Evolutionary conservation across 2,329 filamentous ascomycete genomes (phyloP).

Genomic region (Fusarium stilboides): DNA sequence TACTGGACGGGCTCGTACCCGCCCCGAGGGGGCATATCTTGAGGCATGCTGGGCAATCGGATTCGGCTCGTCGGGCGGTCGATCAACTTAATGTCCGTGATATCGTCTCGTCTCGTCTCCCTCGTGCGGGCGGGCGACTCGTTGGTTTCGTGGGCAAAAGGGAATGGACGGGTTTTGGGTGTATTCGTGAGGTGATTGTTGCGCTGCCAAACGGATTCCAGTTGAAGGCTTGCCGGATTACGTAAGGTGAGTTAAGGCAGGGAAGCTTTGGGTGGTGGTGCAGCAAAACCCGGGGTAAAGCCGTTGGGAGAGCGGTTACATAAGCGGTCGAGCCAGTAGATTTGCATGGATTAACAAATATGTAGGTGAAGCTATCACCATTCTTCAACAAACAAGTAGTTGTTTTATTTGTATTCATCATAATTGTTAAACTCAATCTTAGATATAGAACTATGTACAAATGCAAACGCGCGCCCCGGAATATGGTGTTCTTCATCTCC

Average conservation of each 20-base stretch:
- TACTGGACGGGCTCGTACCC: constrained; percentile 98
- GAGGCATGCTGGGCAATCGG: constrained; percentile 79
- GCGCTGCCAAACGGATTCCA: constrained; percentile 35
- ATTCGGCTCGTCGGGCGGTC: constrained; percentile 21
- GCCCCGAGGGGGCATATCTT: constrained; percentile 96
- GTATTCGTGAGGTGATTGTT: constrained; percentile 50
- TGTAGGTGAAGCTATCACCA: constrained; percentile 35
- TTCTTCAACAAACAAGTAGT: background rate
- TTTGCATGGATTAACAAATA: constrained; percentile 37
- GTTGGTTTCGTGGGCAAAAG: constrained; percentile 12
- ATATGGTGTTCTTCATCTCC: background rate
- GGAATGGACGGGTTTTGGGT: constrained; percentile 9
- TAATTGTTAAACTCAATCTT: background rate
- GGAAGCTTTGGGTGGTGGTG: constrained; percentile 3
- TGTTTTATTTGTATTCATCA: background rate
- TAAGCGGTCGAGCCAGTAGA: constrained; percentile 35
- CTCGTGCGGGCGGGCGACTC: constrained; percentile 34
- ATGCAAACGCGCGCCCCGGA: background rate
- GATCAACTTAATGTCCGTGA: constrained; percentile 12
- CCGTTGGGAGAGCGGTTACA: constrained; percentile 9
- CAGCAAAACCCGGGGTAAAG: constrained; percentile 14
- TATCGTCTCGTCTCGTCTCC: constrained; percentile 28
- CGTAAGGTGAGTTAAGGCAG: constrained; percentile 34
- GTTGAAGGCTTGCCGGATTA: constrained; percentile 41
- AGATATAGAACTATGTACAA: no score